Conservation (phyloP, 345 rosid genomes). For the Arabis alpina region DNA sequence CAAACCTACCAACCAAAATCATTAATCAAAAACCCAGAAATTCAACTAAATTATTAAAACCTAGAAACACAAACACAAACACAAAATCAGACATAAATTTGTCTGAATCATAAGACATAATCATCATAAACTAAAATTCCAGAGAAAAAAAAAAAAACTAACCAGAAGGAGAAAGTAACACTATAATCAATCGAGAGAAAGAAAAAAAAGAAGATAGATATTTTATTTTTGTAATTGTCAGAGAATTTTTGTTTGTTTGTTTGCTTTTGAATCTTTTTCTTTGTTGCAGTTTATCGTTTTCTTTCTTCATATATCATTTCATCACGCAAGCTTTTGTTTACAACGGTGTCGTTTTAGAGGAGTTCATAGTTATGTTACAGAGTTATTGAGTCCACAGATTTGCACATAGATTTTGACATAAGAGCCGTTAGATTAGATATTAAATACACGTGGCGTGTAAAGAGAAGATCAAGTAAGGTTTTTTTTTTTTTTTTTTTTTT, state of each 20-base stretch:
- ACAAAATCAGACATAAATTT: slow-evolving; percentile 1
- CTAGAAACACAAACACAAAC: neutral
- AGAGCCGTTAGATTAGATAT: slow-evolving; percentile 40
- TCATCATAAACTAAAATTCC: slow-evolving; percentile 2
- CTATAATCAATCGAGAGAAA: slow-evolving; percentile 8
- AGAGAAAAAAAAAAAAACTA: slow-evolving; percentile 34
- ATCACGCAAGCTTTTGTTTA: slow-evolving; percentile 37
- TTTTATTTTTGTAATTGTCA: neutral
- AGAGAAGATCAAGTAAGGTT: slow-evolving; percentile 3
- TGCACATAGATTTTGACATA: slow-evolving; percentile 6
- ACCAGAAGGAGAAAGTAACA: slow-evolving; percentile 40
- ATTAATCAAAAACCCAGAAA: slow-evolving; percentile 12
- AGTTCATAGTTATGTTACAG: slow-evolving; percentile 18
- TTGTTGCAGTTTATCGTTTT: slow-evolving; percentile 29
- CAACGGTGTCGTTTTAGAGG: slow-evolving; percentile 9
- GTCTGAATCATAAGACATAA: neutral
- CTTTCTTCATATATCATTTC: slow-evolving; percentile 23
- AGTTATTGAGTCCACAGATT: slow-evolving; percentile 35
- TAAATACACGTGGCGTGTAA: slow-evolving; percentile 35
- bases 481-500: neutral
- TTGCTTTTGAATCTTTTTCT: slow-evolving; percentile 13
- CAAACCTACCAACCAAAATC: slow-evolving; percentile 12
- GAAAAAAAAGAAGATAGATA: slow-evolving; percentile 16
- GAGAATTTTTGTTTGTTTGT: slow-evolving; percentile 31
- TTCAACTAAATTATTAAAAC: neutral